Base-by-base conservation (phyloP, 768 basidiomycete genomes). In the Chlorophyllum brunneum region DNA sequence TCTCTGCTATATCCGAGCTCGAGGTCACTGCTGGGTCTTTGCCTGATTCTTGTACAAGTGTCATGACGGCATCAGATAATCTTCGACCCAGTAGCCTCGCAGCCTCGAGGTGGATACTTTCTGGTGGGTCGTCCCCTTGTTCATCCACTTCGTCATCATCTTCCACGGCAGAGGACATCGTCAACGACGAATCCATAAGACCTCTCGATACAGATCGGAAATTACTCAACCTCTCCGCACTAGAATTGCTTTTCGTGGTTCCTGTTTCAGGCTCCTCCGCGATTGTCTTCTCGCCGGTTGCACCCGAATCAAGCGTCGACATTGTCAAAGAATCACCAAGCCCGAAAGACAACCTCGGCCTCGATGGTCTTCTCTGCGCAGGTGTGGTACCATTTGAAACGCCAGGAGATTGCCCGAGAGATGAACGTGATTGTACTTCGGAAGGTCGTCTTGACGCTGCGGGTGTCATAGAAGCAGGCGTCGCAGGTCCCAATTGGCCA, bases 401-500 rank as follows among this genome's bases (percentile, higher is more conserved):
- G n/a, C 8, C 20, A 11, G 26, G n/a, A 4, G 48, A 23, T 23
- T 41, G 31, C 15, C 54, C 57, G 16, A 43, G 27, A 30, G 31
- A 40, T 15, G 55, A 47, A 2, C 49, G 48, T 29, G 45, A 24
- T 5, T 42, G 51, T 43, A 31, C 46, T 16, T 24, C 56, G n/a
- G 31, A 59, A n/a, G 64, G 58, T 24, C 58, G 44, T 26, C 78
- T 71, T 0, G 83, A 83, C 6, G 59, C 31, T 10, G 69, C 77
- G 11, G 80, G 81, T 0, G 83, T 75, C 4, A 69, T 58, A 4
- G 66, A 54, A 5, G 77, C 73, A 3, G 84, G 85, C 0, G 86
- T 88, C 1, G 82, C 73, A 8, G 85, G 81, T 2, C 85, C 85
- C 3, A 88, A 69, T 60, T 91, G 87, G 4, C 86, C 87, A 60